Evolutionary conservation across 2,329 filamentous ascomycete genomes (phyloP), one percentile per base, ranked within the genome.

Genomic region (Hypoxylon sp.): DNA sequence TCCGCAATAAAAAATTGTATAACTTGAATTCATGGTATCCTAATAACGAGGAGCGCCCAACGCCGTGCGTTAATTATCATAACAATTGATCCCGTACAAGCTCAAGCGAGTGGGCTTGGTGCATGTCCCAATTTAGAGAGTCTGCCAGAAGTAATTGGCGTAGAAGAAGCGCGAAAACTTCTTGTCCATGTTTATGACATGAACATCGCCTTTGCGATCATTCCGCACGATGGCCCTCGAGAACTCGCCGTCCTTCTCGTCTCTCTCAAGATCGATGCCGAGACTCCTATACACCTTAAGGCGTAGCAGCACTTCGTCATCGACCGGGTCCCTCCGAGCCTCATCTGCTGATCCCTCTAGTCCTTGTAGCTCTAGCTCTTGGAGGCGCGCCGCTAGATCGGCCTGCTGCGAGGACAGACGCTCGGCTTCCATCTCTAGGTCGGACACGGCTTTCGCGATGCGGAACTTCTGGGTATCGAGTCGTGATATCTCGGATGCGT

Each of bases 71-170:
- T 50, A 50, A 52, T 17, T 17, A 34, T 36, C 34, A 60, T 17
- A n/a, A 53, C 32, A n/a, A n/a, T 17, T 60, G 34, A 67, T 57
- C 32, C 30, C 55, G 41, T 17, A 23, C 48, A 38, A 21, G 14
- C 21, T 28, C 17, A 50, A n/a, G 49, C 36, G 17, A 36, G n/a
- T 17, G 9, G 19, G 25, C 14, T 5, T 0, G 19, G 9, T 19
- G 1, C n/a, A 17, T 21, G 21, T 38, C 11, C 25, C 3, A 17
- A 11, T 34, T 79, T 83, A 97, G 79, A 98, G 84, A 30, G 90
- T 95, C 75, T 93, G 87, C 96, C 96, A 99, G 77, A 98, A 97
- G 79, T 97, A 97, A 75, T 97, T 97, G 21, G 94, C 93, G 76
- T 98, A 97, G 77, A 97, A 98, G 79, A 92, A 95, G 68, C 90